A percentile compares a stretch with the other conserved stretches of the same genome.
These are phyloP conservation scores for Penicillium ucsense DNA, from an alignment of 495 filamentous ascomycete genomes.

Conservation along the genomic window DNA sequence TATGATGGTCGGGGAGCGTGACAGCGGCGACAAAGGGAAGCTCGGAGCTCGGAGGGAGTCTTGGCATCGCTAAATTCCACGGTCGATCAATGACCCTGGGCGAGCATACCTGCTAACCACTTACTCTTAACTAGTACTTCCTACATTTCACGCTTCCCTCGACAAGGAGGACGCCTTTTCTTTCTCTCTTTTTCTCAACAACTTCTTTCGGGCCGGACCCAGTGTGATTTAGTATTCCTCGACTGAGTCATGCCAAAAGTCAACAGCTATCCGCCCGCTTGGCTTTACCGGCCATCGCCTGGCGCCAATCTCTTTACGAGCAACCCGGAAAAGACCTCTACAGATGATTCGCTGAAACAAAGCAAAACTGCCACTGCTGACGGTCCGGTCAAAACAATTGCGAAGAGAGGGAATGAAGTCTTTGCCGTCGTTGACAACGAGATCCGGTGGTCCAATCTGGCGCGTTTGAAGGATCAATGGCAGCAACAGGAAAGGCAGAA, in stretches of 20 bases:
- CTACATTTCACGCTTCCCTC: background rate
- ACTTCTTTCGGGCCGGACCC: background rate
- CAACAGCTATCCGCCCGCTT: slow-evolving; percentile 69
- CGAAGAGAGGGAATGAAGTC: slow-evolving; percentile 64
- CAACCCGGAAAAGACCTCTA: slow-evolving; percentile 24
- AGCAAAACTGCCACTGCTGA: slow-evolving; percentile 28
- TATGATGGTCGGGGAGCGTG: too few relatives aligned
- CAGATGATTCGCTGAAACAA: slow-evolving; percentile 19
- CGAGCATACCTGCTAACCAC: background rate
- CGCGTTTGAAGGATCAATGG: slow-evolving; percentile 63
- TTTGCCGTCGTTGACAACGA: slow-evolving; percentile 79
- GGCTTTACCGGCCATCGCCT: slow-evolving; percentile 66
- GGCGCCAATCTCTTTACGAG: slow-evolving; percentile 62
- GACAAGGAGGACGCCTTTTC: slow-evolving; percentile 2
- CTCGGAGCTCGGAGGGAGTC: slow-evolving; percentile 17
- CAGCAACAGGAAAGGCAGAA: slow-evolving; percentile 34
- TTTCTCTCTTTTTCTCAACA: background rate
- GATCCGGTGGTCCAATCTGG: slow-evolving; percentile 77
- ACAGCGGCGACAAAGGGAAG: slow-evolving; percentile 13
- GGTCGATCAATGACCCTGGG: slow-evolving; percentile 13
- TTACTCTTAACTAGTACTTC: background rate
- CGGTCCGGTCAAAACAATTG: slow-evolving; percentile 59
- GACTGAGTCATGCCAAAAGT: slow-evolving; percentile 61
- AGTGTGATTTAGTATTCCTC: background rate
- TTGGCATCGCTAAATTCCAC: slow-evolving; percentile 19